phyloP scores from a whole-genome alignment of 2,329 filamentous ascomycete genomes.

The Piedraia hortae region DNA sequence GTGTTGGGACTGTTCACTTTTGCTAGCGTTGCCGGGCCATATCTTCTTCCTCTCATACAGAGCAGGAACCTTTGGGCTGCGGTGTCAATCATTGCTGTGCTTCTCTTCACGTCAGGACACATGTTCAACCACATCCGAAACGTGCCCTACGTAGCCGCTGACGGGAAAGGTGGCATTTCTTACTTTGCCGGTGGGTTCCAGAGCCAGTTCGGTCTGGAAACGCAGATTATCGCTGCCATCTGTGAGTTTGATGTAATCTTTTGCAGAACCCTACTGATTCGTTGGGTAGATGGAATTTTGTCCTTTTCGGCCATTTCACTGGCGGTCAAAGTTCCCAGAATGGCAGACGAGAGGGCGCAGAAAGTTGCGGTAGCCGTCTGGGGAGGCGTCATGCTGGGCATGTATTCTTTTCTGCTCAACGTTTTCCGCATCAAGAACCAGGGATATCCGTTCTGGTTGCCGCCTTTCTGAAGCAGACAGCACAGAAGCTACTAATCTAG shows the following conservation, averaged over 20 bases:
- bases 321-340: conserved; percentile 75
- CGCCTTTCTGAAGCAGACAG: conserved; percentile 45
- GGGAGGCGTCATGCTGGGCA: conserved; percentile 45
- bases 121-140: conserved; percentile 99
- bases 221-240: conserved; percentile 76
- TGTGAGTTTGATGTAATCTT: conserved; percentile 45
- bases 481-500: no score
- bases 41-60: conserved; percentile 53
- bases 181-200: conserved; percentile 87
- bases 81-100: conserved; percentile 60
- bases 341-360: conserved; percentile 48
- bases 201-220: conserved; percentile 81
- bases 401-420: conserved; percentile 86
- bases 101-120: conserved; percentile 84
- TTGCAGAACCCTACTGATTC: conserved; percentile 1
- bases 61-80: conserved; percentile 89
- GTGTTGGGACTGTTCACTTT: conserved; percentile 42
- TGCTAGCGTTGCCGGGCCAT: conserved; percentile 44
- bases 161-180: conserved; percentile 59
- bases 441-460: conserved; percentile 80
- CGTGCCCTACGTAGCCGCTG: conserved; percentile 68
- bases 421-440: conserved; percentile 86
- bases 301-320: conserved; percentile 81
- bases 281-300: conserved; percentile 38
- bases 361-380: conserved; percentile 59